Percentiles rank a stretch among this genome's conserved stretches.
Conservation (phyloP, 2,329 filamentous ascomycete genomes). For the Gnomoniopsis smithogilvyi region DNA sequence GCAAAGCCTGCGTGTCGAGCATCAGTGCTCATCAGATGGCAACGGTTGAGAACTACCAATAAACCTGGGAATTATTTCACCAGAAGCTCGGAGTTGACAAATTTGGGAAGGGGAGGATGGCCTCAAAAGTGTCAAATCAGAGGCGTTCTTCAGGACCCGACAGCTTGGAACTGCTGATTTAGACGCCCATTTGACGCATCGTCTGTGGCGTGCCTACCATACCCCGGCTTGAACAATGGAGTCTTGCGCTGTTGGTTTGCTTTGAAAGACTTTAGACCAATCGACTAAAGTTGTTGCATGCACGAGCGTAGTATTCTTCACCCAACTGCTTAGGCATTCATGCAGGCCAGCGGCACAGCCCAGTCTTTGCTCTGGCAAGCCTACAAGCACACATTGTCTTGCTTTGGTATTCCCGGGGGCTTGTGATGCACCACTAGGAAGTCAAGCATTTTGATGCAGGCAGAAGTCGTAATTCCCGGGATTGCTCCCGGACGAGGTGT, state of each 20-base stretch:
- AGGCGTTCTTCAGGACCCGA: not conserved
- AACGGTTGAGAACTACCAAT: not conserved
- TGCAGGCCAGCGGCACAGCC: not conserved
- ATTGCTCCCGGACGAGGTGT: no score
- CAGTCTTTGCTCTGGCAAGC: not conserved
- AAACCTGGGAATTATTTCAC: no score
- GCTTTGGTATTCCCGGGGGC: no score
- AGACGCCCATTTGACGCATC: not conserved
- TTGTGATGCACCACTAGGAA: no score
- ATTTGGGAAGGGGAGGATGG: no score
- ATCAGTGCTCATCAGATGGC: not conserved
- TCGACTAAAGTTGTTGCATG: conserved; percentile 1
- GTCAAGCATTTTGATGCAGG: no score
- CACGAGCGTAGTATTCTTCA: not conserved
- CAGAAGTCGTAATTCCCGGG: no score
- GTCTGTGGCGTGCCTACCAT: not conserved
- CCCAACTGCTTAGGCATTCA: not conserved
- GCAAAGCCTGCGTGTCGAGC: no score
- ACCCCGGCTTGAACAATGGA: not conserved
- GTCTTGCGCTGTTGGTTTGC: conserved; percentile 7
- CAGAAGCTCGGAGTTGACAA: no score
- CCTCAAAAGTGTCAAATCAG: not conserved
- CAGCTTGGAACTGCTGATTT: not conserved
- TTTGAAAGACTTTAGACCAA: conserved; percentile 2
- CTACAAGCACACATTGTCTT: no score